Conservation (phyloP, 805 yeast species). For the Saccharomycopsis schoenii region DNA sequence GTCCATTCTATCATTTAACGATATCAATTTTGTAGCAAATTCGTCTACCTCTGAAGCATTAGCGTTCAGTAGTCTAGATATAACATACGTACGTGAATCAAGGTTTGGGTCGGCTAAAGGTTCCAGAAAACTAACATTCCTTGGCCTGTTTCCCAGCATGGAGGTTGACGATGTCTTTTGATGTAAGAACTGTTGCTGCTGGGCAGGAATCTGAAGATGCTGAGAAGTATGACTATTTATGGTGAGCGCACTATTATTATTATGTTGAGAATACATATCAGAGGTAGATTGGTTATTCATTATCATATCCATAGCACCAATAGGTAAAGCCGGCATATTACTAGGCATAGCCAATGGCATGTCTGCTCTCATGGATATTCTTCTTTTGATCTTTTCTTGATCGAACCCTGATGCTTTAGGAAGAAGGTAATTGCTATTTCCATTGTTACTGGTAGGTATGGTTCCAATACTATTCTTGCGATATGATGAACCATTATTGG, state of each 20-base stretch:
- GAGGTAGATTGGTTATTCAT: slow-evolving; percentile 4
- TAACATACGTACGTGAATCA: slow-evolving; percentile 40
- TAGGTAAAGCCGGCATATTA: slow-evolving; percentile 16
- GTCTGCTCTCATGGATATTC: slow-evolving; percentile 16
- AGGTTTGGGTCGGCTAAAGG: slow-evolving; percentile 33
- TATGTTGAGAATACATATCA: background rate
- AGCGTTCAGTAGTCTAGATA: slow-evolving; percentile 46
- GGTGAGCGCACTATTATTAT: slow-evolving; percentile 3
- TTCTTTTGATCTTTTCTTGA: slow-evolving; percentile 16
- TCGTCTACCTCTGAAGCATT: slow-evolving; percentile 65
- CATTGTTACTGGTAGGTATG: background rate
- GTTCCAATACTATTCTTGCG: background rate
- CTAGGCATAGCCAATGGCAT: slow-evolving; percentile 8
- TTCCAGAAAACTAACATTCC: slow-evolving; percentile 20
- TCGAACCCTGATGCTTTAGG: slow-evolving; percentile 16
- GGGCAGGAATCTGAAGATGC: slow-evolving; percentile 25
- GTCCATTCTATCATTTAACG: slow-evolving; percentile 40
- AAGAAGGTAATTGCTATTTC: background rate
- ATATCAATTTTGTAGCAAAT: slow-evolving; percentile 45
- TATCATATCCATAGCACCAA: slow-evolving; percentile 12
- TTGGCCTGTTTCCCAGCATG: slow-evolving; percentile 20
- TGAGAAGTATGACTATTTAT: slow-evolving; percentile 18
- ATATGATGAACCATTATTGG: background rate
- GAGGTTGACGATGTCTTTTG: background rate
- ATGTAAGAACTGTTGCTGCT: slow-evolving; percentile 14